These are phyloP conservation scores for Fusarium begoniae DNA, from an alignment of 2,329 filamentous ascomycete genomes.

Conservation along the genomic window DNA sequence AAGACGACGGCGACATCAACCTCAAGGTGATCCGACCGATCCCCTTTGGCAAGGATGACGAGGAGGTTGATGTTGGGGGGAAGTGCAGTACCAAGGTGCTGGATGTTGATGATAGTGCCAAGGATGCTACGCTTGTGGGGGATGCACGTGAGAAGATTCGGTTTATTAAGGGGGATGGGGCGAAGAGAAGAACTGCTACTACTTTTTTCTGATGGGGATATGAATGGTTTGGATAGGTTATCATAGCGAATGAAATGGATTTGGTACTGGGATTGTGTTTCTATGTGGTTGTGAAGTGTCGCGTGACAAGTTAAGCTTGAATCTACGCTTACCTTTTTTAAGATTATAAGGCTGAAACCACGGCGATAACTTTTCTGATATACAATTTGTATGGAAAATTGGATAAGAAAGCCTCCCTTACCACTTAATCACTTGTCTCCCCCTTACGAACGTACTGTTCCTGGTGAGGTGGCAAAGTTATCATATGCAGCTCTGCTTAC, in stretches of 20 bases:
- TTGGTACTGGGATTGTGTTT: neutral
- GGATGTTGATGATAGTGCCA: conserved; percentile 58
- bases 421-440: no score
- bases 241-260: neutral
- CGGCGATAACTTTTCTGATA: fast-evolving
- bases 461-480: no score
- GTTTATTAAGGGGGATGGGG: conserved; percentile 47
- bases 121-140: conserved; percentile 54
- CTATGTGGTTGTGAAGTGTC: neutral
- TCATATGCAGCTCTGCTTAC: neutral
- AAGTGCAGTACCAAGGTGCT: conserved; percentile 47
- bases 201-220: neutral
- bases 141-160: conserved; percentile 47
- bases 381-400: fast-evolving
- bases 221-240: neutral
- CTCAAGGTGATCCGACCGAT: conserved; percentile 53
- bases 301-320: neutral
- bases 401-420: no score
- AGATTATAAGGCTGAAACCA: neutral
- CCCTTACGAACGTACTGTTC: no score
- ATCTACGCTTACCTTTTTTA: neutral
- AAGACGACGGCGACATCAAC: conserved; percentile 48
- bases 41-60: conserved; percentile 42
- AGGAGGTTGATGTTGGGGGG: conserved; percentile 35
- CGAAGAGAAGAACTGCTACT: conserved; percentile 9